Base-by-base conservation (phyloP, 2,329 filamentous ascomycete species). In the Colletotrichum lindemuthianum region DNA sequence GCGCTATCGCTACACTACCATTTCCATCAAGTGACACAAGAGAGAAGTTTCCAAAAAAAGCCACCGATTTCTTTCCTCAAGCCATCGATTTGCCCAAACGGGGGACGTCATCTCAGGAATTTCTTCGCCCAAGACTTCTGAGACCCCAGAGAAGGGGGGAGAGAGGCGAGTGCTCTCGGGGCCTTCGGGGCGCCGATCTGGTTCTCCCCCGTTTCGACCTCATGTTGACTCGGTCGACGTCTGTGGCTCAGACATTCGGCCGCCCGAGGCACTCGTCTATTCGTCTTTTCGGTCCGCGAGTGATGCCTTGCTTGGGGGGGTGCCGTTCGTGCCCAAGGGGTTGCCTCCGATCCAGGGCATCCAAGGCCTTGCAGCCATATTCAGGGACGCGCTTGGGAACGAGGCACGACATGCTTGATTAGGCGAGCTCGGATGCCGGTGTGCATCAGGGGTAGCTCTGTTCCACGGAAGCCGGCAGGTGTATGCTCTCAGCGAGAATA, bases 381-480 rank as follows among this genome's bases (percentile, higher is more conserved):
- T 37, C 45, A 51, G 57, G 57, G 44, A 24, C 24, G 51, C n/a
- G 36, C 39, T 52, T 65, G n/a, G n/a, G 40, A 16, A 51, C 50
- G 47, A 65, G 51, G 56, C 58, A 56, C 40, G n/a, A 24, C 47
- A 56, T 65, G 61, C 34, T 56, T 45, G 36, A 36, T 56, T 56
- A 61, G 51, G 47, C 61, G 47, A 65, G 51, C 4, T 36, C 45
- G 37, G 40, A 4, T 48, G 41, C 59, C 34, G 24, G 24, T 24
- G 24, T 24, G 52, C 47, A 52, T 41, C 50, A 49, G n/a, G 24
- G 33, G 43, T 10, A n/a, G 6, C 36, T 49, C 40, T 33, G 49
- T 63, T 36, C 55, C 43, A 63, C 43, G 44, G 24, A 24, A 24
- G 24, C 24, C 24, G 24, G 24, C 24, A 24, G 24, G 24, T 24